These are phyloP conservation scores for Dactylis glomerata DNA, from an alignment of 176 grass and related monocot species.

Conservation along the genomic window DNA sequence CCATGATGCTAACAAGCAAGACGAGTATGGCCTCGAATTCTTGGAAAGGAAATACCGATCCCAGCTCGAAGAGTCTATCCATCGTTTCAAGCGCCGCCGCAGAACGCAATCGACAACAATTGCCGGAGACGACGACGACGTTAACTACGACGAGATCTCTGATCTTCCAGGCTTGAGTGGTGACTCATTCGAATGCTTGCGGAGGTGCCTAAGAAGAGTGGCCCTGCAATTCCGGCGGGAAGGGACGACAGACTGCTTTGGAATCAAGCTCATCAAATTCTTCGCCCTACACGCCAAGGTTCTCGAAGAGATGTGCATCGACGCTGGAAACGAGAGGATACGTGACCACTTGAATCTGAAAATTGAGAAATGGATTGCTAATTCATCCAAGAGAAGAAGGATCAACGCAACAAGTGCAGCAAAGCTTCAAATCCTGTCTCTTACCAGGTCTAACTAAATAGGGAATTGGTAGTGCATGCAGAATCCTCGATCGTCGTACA, in stretches of 20 bases:
- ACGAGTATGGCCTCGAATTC: rapidly evolving
- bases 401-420: not conserved
- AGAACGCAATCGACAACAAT: not conserved
- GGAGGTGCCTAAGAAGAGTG: not conserved
- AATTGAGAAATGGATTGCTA: not conserved
- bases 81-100: not conserved
- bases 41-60: not conserved
- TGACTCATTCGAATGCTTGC: not conserved
- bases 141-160: not conserved
- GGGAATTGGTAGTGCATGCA: too few species aligned
- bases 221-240: not conserved
- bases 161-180: not conserved
- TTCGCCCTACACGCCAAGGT: not conserved
- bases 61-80: not conserved
- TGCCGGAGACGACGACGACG: not conserved
- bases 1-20: not conserved
- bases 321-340: not conserved
- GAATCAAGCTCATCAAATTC: not conserved
- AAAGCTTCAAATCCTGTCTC: not conserved
- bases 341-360: not conserved
- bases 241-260: not conserved
- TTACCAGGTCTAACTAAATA: not conserved
- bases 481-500: too few species aligned
- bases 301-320: not conserved
- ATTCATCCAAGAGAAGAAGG: not conserved